Evolutionary conservation across 192 early-diverging fungal species (phyloP), one percentile per base, ranked within the genome.

Genomic region (Haplosporangium gracile): DNA sequence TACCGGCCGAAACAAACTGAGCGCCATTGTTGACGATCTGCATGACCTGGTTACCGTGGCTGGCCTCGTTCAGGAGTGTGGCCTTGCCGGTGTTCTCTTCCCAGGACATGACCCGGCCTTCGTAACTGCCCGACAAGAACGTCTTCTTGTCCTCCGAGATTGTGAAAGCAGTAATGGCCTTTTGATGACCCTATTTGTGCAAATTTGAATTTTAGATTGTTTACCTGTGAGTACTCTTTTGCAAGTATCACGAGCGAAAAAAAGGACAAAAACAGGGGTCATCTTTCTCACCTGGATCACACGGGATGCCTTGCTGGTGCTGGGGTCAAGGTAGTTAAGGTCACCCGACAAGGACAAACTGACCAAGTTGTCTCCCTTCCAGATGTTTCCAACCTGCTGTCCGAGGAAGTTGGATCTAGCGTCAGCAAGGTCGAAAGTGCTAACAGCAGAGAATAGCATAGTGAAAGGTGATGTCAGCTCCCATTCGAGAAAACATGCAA

Each of bases 341-440:
- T 96, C 93, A 39, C 98, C 98, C 22, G 92, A 95, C 24, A 98
- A 89, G 18, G 97, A 97, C 38, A 96, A 87, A 69, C 94, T 93
- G 63, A 99, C 72, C 9, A 98, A 79, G 72, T 93, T 80, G 70
- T 93, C 87, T 49, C 94, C 96, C 40, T 92, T 92, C 98, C 98
- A 99, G 80, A 98, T 84, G 76, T 95, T 95, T 70, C 98, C 98
- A 32, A 99, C 95, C 89, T 99, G 98, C 87, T 99, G 98, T 75
- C 96, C 90, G 39, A 95, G 94, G 63, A 95, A 68, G 29, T 78
- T 55, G 8, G 78, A 63, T 22, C 76, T 68, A 36, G 78, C 82
- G 11, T 75, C 68, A 70, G 89, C 76, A 69, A 94, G 82, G 34
- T 86, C 79, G 76, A 94, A 92, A 4, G 92, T 95, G 24, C 88